Evolutionary conservation across 306 rosid species (phyloP).

Genomic region (Leucaena leucocephala): DNA sequence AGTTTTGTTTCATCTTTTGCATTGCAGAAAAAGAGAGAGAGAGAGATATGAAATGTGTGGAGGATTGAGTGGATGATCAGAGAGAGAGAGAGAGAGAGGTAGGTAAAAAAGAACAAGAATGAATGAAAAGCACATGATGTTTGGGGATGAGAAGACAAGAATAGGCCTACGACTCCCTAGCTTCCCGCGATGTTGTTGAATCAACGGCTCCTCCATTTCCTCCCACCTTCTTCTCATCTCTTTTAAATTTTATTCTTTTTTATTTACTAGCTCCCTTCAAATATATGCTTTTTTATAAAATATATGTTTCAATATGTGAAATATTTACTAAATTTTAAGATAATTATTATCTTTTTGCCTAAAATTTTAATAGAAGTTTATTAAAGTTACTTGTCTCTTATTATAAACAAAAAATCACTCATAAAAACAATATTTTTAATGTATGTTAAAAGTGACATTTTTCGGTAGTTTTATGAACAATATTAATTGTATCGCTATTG

Average conservation of each 20-base stretch:
- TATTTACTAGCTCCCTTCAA: background rate
- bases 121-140: constrained; percentile 52
- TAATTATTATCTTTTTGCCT: no score
- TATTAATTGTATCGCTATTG: no score
- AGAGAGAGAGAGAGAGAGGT: constrained; percentile 37
- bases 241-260: background rate
- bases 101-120: constrained; percentile 46
- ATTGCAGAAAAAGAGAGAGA: constrained; percentile 27
- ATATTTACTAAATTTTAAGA: no score
- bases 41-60: constrained; percentile 47
- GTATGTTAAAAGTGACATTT: no score
- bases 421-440: no score
- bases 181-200: constrained; percentile 38
- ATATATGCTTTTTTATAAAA: no score
- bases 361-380: no score
- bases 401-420: no score
- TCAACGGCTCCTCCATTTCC: constrained; percentile 39
- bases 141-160: constrained; percentile 46
- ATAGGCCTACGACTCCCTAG: constrained; percentile 34
- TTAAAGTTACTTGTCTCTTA: no score
- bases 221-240: background rate
- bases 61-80: constrained; percentile 60
- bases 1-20: background rate
- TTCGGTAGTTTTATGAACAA: no score
- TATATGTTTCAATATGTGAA: no score